These are phyloP conservation scores for Solanum hybrid DNA, from an alignment of 305 asterid genomes.

Conservation along the genomic window DNA sequence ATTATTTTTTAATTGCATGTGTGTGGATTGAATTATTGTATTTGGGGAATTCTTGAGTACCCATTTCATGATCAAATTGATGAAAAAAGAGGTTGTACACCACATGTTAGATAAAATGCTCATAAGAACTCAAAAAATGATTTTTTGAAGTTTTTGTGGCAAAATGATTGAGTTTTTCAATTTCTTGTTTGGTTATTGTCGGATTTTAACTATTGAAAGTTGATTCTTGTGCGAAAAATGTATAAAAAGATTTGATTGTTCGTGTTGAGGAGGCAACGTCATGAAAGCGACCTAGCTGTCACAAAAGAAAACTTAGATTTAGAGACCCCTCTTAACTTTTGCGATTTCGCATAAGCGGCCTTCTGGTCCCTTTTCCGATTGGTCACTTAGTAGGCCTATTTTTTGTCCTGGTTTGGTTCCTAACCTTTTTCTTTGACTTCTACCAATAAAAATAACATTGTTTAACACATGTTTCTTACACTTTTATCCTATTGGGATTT, in stretches of 20 bases:
- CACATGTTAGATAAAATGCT: neutral
- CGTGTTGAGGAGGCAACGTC: neutral
- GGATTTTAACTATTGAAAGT: neutral
- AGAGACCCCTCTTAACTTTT: neutral
- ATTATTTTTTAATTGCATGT: neutral
- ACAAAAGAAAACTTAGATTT: neutral
- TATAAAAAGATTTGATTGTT: too few relatives aligned
- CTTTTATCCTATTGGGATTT: neutral
- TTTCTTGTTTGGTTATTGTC: neutral
- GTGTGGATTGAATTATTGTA: neutral
- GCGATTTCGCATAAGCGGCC: neutral
- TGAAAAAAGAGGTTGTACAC: neutral
- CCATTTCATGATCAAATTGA: neutral
- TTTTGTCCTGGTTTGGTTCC: neutral
- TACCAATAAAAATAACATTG: neutral
- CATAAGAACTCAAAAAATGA: neutral
- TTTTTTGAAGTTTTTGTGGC: neutral
- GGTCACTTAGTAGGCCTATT: neutral
- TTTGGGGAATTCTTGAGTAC: neutral
- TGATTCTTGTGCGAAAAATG: neutral
- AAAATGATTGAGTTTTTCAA: neutral
- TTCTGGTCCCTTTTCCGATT: neutral
- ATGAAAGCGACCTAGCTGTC: neutral
- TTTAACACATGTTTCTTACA: neutral
- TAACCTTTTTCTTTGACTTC: neutral